Base-by-base conservation (phyloP, 2,329 filamentous ascomycete species). In the Fusarium penzigii region DNA sequence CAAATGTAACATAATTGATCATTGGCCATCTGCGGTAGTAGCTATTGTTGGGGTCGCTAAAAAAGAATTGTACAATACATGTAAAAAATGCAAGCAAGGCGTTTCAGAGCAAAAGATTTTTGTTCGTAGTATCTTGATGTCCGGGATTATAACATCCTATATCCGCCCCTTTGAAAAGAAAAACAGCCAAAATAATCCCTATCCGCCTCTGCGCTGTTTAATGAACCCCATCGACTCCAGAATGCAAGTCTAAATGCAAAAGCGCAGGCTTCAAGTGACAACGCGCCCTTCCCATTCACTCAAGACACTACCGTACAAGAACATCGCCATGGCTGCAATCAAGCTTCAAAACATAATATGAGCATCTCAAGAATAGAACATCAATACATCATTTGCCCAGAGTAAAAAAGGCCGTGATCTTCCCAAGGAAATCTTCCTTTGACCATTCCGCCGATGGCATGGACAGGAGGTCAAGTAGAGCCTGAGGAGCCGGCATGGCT, bases 401-500 rank as follows among this genome's bases (percentile, higher is more conserved):
- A 46, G 67, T 70, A 48, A 71, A 67, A 50, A 74, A 88, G 44
- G 82, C 79, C 65, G 87, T 84, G 53, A 92, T 70, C 63, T 90
- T 84, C 64, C 84, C 84, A 54, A 92, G 72, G 61, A 92, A 78
- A 3, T 82, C 79, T 55, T 88, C 85, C 58, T 82, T 83, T 45
- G 84, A 75, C 77, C 82, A 84, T 61, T 84, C 82, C 2, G 76
- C 74, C 38, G 80, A 84, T 57, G 81, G 79, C 72, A 89, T 85
- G 61, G 85, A 80, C 62, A 92, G 72, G 16, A 86, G 84, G 14
- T 83, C 81, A 39, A 92, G 78, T 38, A 93, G 72, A 56, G 78
- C 84, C 53, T 90, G 86, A 54, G 82, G 84, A 25, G 82, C 81
- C 3, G 88, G 88, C 44, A 92, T 70, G 11, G 86, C 79, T 44